phyloP scores from a whole-genome alignment of 1,284 basidiomycete species.

The Ceratorhiza oryzae-sativae region DNA sequence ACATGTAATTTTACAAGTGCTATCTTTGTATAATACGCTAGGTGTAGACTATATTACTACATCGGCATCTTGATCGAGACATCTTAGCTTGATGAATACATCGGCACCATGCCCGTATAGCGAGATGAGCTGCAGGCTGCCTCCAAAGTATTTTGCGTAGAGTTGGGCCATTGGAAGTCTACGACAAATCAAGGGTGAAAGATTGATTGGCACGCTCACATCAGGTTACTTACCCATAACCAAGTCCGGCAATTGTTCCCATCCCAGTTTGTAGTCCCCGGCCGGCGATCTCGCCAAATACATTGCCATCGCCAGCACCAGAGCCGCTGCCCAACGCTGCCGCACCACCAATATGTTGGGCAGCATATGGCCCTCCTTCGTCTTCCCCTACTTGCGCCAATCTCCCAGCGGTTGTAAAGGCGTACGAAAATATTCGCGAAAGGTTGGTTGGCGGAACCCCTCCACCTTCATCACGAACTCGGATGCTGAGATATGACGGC shows the following conservation, averaged over 20 bases:
- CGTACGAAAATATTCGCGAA: constrained; percentile 84
- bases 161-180: constrained; percentile 80
- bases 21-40: constrained; percentile 34
- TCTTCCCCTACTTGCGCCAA: constrained; percentile 49
- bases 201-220: not conserved
- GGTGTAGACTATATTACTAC: constrained; percentile 40
- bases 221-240: constrained; percentile 63
- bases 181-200: constrained; percentile 5
- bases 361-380: constrained; percentile 72
- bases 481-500: constrained; percentile 70
- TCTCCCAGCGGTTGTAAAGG: constrained; percentile 80
- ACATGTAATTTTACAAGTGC: constrained; percentile 29
- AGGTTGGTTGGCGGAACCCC: constrained; percentile 79
- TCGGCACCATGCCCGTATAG: constrained; percentile 86
- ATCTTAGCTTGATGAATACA: constrained; percentile 75
- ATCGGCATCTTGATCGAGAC: constrained; percentile 62
- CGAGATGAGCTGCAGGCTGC: constrained; percentile 75
- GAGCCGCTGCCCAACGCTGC: constrained; percentile 61
- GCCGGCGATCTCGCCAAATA: constrained; percentile 77
- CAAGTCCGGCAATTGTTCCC: constrained; percentile 82
- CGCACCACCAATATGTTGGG: constrained; percentile 72
- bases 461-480: constrained; percentile 86
- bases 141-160: constrained; percentile 79
- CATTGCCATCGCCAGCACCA: constrained; percentile 60
- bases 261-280: constrained; percentile 75